Percentiles rank a stretch among this genome's conserved stretches.
Conservation (phyloP, 768 basidiomycete species). For the Psilocybe cubensis region DNA sequence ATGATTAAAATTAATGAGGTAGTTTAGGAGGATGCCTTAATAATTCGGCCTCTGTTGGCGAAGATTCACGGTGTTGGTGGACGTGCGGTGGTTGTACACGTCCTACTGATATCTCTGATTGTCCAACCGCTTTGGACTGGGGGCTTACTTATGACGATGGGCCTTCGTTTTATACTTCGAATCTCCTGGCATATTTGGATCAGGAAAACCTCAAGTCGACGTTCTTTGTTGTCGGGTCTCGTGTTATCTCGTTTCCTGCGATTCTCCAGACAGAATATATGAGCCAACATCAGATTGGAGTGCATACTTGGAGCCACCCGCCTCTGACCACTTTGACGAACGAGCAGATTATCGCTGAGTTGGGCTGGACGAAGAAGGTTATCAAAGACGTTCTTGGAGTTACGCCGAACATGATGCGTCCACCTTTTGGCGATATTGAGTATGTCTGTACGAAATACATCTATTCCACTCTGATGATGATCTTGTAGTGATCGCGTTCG, state of each 20-base stretch:
- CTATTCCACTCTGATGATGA: conserved; percentile 7
- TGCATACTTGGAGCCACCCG: conserved; percentile 73
- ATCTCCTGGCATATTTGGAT: conserved; percentile 73
- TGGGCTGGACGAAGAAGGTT: conserved; percentile 86
- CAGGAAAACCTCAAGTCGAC: conserved; percentile 71
- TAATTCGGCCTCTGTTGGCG: conserved; percentile 57
- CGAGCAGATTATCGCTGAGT: conserved; percentile 83
- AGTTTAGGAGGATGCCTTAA: conserved; percentile 58
- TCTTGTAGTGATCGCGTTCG: conserved; percentile 77
- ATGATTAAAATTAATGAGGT: not conserved
- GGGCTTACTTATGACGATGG: conserved; percentile 76
- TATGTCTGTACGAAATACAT: conserved; percentile 30
- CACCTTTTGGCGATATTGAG: conserved; percentile 85
- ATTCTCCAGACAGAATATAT: conserved; percentile 79
- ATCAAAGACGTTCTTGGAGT: conserved; percentile 84
- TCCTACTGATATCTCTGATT: conserved; percentile 69
- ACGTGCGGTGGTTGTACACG: conserved; percentile 75
- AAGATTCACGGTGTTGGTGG: conserved; percentile 75
- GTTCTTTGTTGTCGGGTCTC: conserved; percentile 88
- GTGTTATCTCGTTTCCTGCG: conserved; percentile 69
- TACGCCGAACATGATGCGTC: conserved; percentile 79
- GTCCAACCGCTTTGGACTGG: conserved; percentile 67
- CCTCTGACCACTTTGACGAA: conserved; percentile 74
- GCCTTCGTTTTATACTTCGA: conserved; percentile 76
- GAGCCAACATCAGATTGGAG: conserved; percentile 76